Base-by-base conservation (phyloP, 2,329 filamentous ascomycete genomes). In the Pyrenophora tritici-repentis region DNA sequence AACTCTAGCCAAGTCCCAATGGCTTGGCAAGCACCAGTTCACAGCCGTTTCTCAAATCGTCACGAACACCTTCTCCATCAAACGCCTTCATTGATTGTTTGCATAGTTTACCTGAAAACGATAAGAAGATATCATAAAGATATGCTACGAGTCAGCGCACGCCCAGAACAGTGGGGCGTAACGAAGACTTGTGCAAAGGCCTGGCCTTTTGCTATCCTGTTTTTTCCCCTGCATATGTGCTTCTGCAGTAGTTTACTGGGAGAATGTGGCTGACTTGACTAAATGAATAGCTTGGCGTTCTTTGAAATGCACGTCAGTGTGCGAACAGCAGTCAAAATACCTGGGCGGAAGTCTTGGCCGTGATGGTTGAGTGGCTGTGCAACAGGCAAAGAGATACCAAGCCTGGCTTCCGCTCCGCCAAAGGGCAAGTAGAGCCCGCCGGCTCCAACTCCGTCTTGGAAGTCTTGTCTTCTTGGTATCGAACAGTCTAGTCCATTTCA, bases 401-500 rank as follows among this genome's bases (percentile, higher is more conserved):
- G 36, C 39, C 26, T 14, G 35, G 12, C 31, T 43, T 58, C 62
- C 59, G 53, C 62, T 56, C 56, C 53, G 53, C 57, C 49, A 49
- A 42, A n/a, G 32, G 36, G 38, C 41, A 47, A 43, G 20, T 48
- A 14, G 33, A 32, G 38, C 45, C 53, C 48, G 42, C 35, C 58
- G 56, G 59, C 40, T 56, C 43, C 48, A 42, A 37, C 45, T 61
- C 59, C 59, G 61, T 50, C 61, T 58, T 62, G 56, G 60, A 12
- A 48, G 41, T 63, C 64, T 66, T 65, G 60, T 54, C 45, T n/a
- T 58, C 59, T 61, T 65, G 55, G 59, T 44, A 24, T 48, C 7
- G 31, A 49, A 42, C 26, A 47, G 6, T 58, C 45, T 41, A 59
- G 43, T 37, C 44, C 47, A 37, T 56, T 47, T 33, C 13, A 47